Evolutionary conservation across 257 asterid species (phyloP), one percentile per base, ranked within the genome.

Genomic region (Rehmannia glutinosa): DNA sequence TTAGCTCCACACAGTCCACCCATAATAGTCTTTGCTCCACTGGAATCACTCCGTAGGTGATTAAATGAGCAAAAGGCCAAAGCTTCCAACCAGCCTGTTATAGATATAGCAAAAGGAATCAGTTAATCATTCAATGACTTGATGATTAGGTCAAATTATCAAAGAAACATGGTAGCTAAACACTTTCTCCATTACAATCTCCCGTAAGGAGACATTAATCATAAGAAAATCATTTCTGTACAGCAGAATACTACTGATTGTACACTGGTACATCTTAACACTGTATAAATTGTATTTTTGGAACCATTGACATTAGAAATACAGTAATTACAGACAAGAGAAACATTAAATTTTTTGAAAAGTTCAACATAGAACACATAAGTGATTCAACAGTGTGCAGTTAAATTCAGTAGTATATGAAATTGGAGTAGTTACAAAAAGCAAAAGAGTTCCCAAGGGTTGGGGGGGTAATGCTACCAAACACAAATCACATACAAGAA

Each of bases 61-160:
- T 81, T 25, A 89, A 21, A 76, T 89, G 96, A 46, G 96, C 96
- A 73, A 89, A 89, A 12, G 96, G 95, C 96, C 96, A 88, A 47
- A 88, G 96, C 75, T 86, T 88, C 96, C 96, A 88, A 50, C 93
- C 93, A 51, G 96, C 96, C 96, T 88, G 82, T 25, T 72, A 62
- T 15, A 64, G 19, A 65, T 41, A 33, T 9, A 13, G 46, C 21
- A 54, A 54, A 41, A 8, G 21, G 8, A 12, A 57, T 58, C 19
- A 47, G 38, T 23, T 38, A 19, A 28, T 33, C 12, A 9, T 1
- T 60, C 13, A 8, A 17, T 8, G 9, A 56, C 17, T 42, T 13
- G 30, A 50, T 23, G 67, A 66, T 23, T 23, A 56, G 47, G 20
- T 30, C 1, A 36, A 25, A 5, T 1, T 12, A 46, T 36, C 9